Evolutionary conservation across 2,329 filamentous ascomycete species (phyloP).

Genomic region (Davidsoniella eucalypti): DNA sequence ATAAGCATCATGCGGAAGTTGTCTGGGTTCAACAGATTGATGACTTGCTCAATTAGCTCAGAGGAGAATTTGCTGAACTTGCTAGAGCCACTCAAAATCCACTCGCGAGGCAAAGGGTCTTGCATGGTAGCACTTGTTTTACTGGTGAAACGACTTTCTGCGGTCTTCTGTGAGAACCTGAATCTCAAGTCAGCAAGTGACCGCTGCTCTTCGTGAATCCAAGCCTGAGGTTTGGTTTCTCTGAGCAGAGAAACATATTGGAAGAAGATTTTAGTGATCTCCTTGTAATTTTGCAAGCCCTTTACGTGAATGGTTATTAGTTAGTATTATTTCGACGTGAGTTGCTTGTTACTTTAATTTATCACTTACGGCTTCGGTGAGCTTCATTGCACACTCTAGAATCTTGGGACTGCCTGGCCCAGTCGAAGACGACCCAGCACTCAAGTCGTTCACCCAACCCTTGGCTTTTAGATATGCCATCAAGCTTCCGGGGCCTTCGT

Average conservation of each 20-base stretch:
- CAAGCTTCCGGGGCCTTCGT: constrained; percentile 84
- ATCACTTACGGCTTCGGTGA: constrained; percentile 60
- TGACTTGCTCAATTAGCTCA: constrained; percentile 53
- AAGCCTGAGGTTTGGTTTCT: constrained; percentile 66
- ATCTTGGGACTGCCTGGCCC: constrained; percentile 63
- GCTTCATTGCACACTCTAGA: constrained; percentile 61
- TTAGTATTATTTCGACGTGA: background rate
- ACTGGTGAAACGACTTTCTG: constrained; percentile 78
- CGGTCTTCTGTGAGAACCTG: constrained; percentile 84
- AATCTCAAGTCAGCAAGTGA: constrained; percentile 85
- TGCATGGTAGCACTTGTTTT: constrained; percentile 79
- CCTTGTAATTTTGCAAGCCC: constrained; percentile 62
- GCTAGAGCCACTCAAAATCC: constrained; percentile 66
- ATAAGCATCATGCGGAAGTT: constrained; percentile 78
- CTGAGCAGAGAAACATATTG: constrained; percentile 80
- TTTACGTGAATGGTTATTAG: constrained; percentile 17
- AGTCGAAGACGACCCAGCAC: constrained; percentile 57
- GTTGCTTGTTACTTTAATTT: background rate
- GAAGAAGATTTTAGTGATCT: constrained; percentile 72
- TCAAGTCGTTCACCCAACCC: constrained; percentile 74
- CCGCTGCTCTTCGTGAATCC: constrained; percentile 89
- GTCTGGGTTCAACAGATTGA: constrained; percentile 64
- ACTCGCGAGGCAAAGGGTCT: constrained; percentile 69
- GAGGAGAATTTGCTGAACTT: constrained; percentile 68
- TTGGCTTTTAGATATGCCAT: constrained; percentile 79